A percentile compares a stretch with the other conserved stretches of the same genome.
Conservation (phyloP, 139 green algal species). For the Picochlorum sp. region DNA sequence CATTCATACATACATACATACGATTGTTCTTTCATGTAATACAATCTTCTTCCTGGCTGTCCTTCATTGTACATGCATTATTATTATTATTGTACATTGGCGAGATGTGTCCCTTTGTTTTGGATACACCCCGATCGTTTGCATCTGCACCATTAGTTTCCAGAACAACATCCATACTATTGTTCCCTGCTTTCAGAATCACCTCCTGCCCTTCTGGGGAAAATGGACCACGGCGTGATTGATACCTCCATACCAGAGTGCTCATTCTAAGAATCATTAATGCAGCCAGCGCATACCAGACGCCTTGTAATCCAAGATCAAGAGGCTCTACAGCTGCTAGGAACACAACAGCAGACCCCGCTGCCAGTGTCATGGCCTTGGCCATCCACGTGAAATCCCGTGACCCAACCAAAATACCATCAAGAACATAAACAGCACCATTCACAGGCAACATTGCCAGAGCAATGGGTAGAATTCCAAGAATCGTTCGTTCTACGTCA, state of each 20-base stretch:
- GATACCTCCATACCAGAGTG: slow-evolving; percentile 43
- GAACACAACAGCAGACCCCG: slow-evolving; percentile 17
- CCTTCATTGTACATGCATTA: too few species aligned
- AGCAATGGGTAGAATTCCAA: slow-evolving; percentile 47
- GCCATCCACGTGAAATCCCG: slow-evolving; percentile 60
- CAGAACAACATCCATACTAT: not conserved
- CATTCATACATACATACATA: too few species aligned
- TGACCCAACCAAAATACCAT: slow-evolving; percentile 66
- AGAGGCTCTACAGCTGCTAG: slow-evolving; percentile 28
- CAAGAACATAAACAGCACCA: slow-evolving; percentile 59
- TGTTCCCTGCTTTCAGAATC: not conserved
- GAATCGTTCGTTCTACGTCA: slow-evolving; percentile 27
- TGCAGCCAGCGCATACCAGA: slow-evolving; percentile 41
- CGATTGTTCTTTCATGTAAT: too few species aligned
- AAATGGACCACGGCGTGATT: slow-evolving; percentile 15
- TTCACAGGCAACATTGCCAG: slow-evolving; percentile 61
- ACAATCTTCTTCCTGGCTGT: not conserved
- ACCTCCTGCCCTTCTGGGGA: not conserved
- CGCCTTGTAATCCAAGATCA: slow-evolving; percentile 28
- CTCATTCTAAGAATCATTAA: slow-evolving; percentile 39
- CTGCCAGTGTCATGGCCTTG: slow-evolving; percentile 40
- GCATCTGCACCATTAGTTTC: not conserved
- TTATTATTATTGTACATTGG: not conserved
- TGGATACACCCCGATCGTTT: not conserved
- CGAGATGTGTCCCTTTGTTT: not conserved